Evolutionary conservation across 345 rosid species (phyloP).

Genomic region (Garcia nutans): DNA sequence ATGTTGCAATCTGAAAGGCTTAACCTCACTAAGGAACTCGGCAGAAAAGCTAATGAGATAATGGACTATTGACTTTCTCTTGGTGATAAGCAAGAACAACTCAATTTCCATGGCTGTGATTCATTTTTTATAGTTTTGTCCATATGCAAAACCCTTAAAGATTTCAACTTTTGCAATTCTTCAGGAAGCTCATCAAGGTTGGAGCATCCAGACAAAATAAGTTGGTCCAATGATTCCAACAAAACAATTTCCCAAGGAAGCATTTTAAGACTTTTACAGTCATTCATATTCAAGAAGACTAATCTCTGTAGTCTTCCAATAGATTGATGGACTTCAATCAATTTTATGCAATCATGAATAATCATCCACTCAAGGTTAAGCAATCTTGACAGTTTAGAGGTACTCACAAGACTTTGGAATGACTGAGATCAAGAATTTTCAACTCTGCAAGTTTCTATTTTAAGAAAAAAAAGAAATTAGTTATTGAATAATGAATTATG

Average conservation of each 20-base stretch:
- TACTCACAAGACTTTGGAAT: constrained; percentile 3
- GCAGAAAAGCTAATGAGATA: constrained; percentile 5
- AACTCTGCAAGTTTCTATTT: constrained; percentile 9
- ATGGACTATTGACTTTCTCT: neutral
- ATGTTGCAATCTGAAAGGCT: constrained; percentile 8
- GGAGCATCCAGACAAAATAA: constrained; percentile 22
- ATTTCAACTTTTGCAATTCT: constrained; percentile 13
- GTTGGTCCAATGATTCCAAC: constrained; percentile 18
- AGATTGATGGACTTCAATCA: constrained; percentile 18
- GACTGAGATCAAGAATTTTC: constrained; percentile 20
- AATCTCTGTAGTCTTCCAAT: constrained; percentile 8
- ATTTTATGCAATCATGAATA: constrained; percentile 15
- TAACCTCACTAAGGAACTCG: constrained; percentile 4
- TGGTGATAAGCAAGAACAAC: constrained; percentile 14
- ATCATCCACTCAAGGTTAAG: constrained; percentile 5
- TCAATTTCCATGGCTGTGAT: constrained; percentile 5
- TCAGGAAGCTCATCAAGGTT: constrained; percentile 6
- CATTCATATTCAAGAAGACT: constrained; percentile 7
- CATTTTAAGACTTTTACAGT: constrained; percentile 19
- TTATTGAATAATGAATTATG: neutral
- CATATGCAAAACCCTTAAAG: constrained; percentile 14
- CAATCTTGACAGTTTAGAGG: neutral
- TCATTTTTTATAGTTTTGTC: neutral
- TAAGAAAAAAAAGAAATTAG: neutral
- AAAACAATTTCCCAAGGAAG: constrained; percentile 15